Evolutionary conservation across 2,329 filamentous ascomycete species (phyloP).

Genomic region (Apiospora arundinis): DNA sequence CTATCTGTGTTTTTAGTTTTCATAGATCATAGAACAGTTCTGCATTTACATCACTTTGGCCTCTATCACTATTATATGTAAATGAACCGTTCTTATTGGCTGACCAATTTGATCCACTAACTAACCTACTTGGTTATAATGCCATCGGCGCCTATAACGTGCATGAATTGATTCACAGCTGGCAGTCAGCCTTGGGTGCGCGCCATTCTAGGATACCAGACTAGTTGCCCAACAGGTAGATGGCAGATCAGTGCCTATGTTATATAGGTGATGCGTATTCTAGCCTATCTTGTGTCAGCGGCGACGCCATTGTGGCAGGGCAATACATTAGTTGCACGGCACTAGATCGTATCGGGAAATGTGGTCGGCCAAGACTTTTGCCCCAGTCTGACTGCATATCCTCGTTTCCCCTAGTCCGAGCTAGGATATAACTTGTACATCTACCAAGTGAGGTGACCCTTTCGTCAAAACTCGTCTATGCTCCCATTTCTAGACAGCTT

Average conservation of each 20-base stretch:
- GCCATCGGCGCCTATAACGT: too few relatives aligned
- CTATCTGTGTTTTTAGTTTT: not conserved
- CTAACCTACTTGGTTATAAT: too few relatives aligned
- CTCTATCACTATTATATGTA: not conserved
- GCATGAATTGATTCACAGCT: too few relatives aligned
- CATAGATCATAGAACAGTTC: not conserved
- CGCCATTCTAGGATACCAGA: too few relatives aligned
- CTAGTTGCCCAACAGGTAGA: too few relatives aligned
- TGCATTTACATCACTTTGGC: not conserved
- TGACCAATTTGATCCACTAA: not conserved
- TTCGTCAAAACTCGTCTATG: not conserved
- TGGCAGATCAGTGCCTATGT: too few relatives aligned
- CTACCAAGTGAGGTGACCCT: not conserved
- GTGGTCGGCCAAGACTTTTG: not conserved
- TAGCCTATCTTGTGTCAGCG: not conserved
- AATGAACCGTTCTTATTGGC: not conserved
- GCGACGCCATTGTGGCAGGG: not conserved
- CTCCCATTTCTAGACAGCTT: not conserved
- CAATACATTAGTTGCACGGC: not conserved
- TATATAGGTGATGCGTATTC: not conserved
- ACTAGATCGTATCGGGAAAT: not conserved
- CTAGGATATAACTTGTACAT: conserved; percentile 13
- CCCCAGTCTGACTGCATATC: not conserved
- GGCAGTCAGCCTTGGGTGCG: too few relatives aligned
- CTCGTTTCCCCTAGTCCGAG: not conserved